Evolutionary conservation across 208 protist genomes (phyloP), one percentile per base, ranked within the genome.

Genomic region (Crithidia bombi): DNA sequence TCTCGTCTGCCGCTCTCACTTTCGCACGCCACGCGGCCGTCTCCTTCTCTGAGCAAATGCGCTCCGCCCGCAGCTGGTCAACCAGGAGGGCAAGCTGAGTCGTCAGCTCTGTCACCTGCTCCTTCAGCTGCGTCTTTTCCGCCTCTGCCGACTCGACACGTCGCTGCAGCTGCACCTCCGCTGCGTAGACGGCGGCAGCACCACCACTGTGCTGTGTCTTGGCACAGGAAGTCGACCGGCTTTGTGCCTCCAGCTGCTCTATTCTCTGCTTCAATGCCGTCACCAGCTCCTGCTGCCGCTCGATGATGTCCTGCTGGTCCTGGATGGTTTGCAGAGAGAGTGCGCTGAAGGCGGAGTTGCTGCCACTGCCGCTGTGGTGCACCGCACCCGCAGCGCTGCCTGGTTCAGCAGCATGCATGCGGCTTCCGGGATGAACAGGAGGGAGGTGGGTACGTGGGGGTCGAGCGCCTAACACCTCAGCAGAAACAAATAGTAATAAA

Each of bases 221-320:
- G 11, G 14, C 28, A 9, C 17, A 9, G 5, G 17, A 23, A 26
- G 17, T 14, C 52, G 32, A 19, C 14, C 32, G 6, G 17, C 43
- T 19, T 5, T 66, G 49, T 15, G 11, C 25, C 51, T 83, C 79
- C 1, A 83, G 51, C 52, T 73, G 65, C 25, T 79, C 54, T 2
- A 92, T 63, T 3, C 76, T 66, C 2, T 43, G 62, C 65, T 93
- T 91, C 36, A 89, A 57, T 11, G 76, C 59, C 15, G 58, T 46
- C 10, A 90, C 74, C 21, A 90, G 78, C 63, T 87, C 79, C 51
- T 87, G 76, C 46, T 93, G 73, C 39, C 83, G 75, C 14, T 76
- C 50, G 41, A 95, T 91, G 35, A 89, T 80, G 25, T 66, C 68
- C 73, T 95, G 90, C 64, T 94, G 88, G 43, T 95, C 90, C 10